Evolutionary conservation across 2,329 filamentous ascomycete genomes (phyloP), one percentile per base, ranked within the genome.

Genomic region (Aspergillus alliaceus): DNA sequence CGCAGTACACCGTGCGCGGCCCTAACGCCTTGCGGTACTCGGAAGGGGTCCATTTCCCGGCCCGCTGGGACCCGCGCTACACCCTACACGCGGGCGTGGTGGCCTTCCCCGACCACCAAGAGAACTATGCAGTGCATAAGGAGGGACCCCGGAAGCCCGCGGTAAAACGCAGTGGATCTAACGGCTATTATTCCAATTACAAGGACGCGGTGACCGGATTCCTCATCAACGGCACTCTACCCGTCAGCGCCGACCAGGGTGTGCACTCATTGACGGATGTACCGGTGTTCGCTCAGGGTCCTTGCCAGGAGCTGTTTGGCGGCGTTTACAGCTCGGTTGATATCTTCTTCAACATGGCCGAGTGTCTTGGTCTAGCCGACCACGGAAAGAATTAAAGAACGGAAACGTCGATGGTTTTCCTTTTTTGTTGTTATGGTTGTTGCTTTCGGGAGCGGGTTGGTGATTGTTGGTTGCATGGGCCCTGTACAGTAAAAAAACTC

Each of bases 51-150:
- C 84, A 90, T 77, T 96, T 95, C 81, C 91, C 91, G 20, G 80
- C 84, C 60, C 91, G 91, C 79, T 95, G 91, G 90, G 88, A 91
- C 71, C 91, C 91, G 14, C 84, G 91, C 31, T 95, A 93, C 76
- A 89, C 89, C 57, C 85, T 96, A 51, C 90, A 89, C 55, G 83
- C 86, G 39, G 91, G 91, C 51, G 74, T 91, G 32, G 84, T 81
- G 49, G 89, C 89, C 31, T 83, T 84, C 69, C 91, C 91, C 0
- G 91, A 96, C 72, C 85, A 82, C 66, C 82, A 89, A 22, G 91
- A 96, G 79, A 84, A 90, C 76, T 96, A 87, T 80, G 82, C 82
- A 62, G 86, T 93, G 14, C 86, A 86, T 77, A 85, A 85, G 72
- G 77, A 80, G 18, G 86, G 86, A 0, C 83, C 90, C 1, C 84